Evolutionary conservation across 2,329 filamentous ascomycete species (phyloP).

Genomic region (Aureobasidium leucospermi): DNA sequence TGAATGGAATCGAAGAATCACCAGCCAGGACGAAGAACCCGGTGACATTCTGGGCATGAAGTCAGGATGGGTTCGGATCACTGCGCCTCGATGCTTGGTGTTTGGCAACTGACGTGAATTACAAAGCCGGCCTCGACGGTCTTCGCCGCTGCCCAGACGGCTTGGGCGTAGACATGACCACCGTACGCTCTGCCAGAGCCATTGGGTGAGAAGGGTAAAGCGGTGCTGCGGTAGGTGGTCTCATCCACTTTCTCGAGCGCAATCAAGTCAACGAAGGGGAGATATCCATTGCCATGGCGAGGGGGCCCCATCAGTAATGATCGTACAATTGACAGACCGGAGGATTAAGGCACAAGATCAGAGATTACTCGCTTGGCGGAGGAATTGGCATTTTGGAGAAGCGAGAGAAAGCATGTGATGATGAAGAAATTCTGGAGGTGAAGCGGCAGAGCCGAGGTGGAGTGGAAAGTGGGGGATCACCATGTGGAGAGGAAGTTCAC

Average conservation of each 20-base stretch:
- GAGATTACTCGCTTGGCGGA: neutral
- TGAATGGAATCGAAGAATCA: slow-evolving; percentile 40
- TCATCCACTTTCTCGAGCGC: slow-evolving; percentile 35
- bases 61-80: slow-evolving; percentile 15
- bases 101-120: slow-evolving; percentile 38
- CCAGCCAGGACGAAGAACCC: slow-evolving; percentile 47
- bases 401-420: neutral
- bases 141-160: slow-evolving; percentile 49
- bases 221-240: slow-evolving; percentile 32
- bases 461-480: neutral
- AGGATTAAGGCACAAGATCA: neutral
- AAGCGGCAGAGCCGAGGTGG: neutral
- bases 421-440: neutral
- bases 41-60: slow-evolving; percentile 39
- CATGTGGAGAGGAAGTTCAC: neutral
- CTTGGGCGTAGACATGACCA: slow-evolving; percentile 51
- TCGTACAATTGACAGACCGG: neutral
- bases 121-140: slow-evolving; percentile 45
- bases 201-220: slow-evolving; percentile 37
- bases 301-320: slow-evolving; percentile 8
- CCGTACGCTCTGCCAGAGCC: slow-evolving; percentile 42
- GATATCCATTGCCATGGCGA: slow-evolving; percentile 25
- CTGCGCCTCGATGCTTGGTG: slow-evolving; percentile 1
- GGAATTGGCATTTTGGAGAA: neutral
- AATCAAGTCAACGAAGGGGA: slow-evolving; percentile 36